phyloP scores from a whole-genome alignment of 108 stramenopile species.

The Licmophora abbreviata region DNA sequence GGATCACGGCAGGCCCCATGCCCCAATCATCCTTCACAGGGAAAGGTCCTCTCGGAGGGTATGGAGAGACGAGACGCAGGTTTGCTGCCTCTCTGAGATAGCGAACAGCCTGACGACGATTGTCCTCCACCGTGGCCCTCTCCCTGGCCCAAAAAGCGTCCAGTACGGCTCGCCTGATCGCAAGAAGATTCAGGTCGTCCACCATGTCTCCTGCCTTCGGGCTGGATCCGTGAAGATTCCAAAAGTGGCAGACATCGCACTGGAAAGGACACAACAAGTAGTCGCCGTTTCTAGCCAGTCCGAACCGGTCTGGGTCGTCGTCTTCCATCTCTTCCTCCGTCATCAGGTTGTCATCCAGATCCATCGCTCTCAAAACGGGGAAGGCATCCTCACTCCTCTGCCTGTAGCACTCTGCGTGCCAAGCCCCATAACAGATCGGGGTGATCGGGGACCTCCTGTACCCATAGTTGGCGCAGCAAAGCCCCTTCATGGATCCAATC shows the following conservation, averaged over 20 bases:
- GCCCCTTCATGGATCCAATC: neutral
- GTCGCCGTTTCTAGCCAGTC: neutral
- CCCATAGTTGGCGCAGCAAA: neutral
- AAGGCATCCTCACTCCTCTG: neutral
- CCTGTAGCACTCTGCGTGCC: neutral
- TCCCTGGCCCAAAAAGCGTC: slow-evolving; percentile 1
- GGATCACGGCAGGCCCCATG: neutral
- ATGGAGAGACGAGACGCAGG: neutral
- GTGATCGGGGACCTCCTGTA: neutral
- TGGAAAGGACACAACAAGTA: too few relatives aligned
- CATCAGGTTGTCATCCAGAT: neutral
- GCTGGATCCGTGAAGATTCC: neutral
- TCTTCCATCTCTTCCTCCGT: neutral
- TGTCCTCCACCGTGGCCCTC: neutral
- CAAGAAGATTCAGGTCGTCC: neutral
- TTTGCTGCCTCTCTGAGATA: neutral
- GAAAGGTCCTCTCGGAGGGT: neutral
- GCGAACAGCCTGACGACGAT: neutral
- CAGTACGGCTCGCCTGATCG: neutral
- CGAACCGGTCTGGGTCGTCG: neutral
- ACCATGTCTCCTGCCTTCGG: neutral
- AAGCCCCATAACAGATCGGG: neutral
- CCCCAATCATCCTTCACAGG: neutral
- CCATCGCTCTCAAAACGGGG: neutral
- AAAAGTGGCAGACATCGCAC: too few relatives aligned